Conservation (phyloP, 176 grass and related monocot genomes). For the Thinopyrum elongatum region DNA sequence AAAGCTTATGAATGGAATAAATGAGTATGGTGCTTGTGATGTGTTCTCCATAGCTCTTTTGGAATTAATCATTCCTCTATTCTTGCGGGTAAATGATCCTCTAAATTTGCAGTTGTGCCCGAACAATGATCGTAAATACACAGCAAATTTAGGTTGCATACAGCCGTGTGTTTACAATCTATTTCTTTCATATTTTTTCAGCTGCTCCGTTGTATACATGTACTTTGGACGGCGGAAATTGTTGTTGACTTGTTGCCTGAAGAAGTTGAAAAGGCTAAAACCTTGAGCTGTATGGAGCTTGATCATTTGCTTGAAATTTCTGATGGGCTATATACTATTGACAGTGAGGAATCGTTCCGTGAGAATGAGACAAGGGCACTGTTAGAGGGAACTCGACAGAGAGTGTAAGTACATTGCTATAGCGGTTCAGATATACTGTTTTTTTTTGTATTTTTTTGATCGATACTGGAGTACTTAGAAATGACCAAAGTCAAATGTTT, state of each 20-base stretch:
- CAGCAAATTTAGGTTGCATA: not conserved
- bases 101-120: not conserved
- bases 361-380: slow-evolving; percentile 56
- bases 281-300: slow-evolving; percentile 52
- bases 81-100: slow-evolving; percentile 42
- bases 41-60: slow-evolving; percentile 47
- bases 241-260: slow-evolving; percentile 24
- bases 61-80: slow-evolving; percentile 52
- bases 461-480: not conserved
- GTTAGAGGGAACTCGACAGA: slow-evolving; percentile 61
- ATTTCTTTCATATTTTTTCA: slow-evolving; percentile 19
- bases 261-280: slow-evolving; percentile 47
- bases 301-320: slow-evolving; percentile 47
- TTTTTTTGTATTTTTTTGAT: not conserved
- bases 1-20: not conserved
- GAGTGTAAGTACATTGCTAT: slow-evolving; percentile 32
- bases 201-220: slow-evolving; percentile 54
- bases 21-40: not conserved
- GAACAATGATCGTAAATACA: not conserved
- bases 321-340: slow-evolving; percentile 29
- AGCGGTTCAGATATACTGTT: not conserved
- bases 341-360: slow-evolving; percentile 30
- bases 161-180: not conserved
- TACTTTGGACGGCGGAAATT: slow-evolving; percentile 34
- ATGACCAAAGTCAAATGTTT: not conserved